These are phyloP conservation scores for Tulasnella sp. DNA, from an alignment of 768 basidiomycete genomes.

Conservation along the genomic window DNA sequence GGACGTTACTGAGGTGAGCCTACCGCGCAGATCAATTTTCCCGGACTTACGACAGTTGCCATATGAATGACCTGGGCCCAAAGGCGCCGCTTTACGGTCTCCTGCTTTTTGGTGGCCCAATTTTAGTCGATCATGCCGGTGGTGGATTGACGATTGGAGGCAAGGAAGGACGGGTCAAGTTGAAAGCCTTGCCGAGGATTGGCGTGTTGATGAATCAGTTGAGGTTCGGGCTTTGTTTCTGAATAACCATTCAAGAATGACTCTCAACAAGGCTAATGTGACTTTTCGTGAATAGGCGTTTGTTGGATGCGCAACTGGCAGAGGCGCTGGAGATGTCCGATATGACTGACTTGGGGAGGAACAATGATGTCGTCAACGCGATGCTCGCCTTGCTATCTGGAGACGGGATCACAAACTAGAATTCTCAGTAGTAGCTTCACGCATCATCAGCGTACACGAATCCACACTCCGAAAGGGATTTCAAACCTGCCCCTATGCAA, in stretches of 20 bases:
- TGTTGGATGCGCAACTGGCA: constrained; percentile 58
- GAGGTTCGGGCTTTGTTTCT: constrained; percentile 34
- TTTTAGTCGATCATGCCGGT: constrained; percentile 65
- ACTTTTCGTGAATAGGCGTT: constrained; percentile 33
- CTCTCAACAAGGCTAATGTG: not conserved
- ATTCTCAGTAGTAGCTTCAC: too few relatives aligned
- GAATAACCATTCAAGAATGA: too few relatives aligned
- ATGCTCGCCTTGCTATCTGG: constrained; percentile 32
- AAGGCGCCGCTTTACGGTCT: constrained; percentile 87
- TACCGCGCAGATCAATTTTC: not conserved
- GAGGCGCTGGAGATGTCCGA: constrained; percentile 54
- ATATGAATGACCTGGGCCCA: too few relatives aligned
- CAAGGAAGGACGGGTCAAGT: constrained; percentile 42
- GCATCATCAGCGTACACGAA: not conserved
- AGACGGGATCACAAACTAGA: constrained; percentile 26
- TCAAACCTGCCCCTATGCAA: too few relatives aligned
- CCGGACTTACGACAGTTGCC: too few relatives aligned
- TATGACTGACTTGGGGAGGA: constrained; percentile 34
- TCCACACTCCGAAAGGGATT: too few relatives aligned
- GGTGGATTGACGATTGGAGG: constrained; percentile 61
- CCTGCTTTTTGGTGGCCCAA: constrained; percentile 70
- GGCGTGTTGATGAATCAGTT: constrained; percentile 82
- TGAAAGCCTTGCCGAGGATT: constrained; percentile 82
- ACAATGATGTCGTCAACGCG: constrained; percentile 39
- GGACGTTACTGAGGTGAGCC: constrained; percentile 69